Conservation (phyloP, 208 protist genomes). For the Leishmania martiniquensis region DNA sequence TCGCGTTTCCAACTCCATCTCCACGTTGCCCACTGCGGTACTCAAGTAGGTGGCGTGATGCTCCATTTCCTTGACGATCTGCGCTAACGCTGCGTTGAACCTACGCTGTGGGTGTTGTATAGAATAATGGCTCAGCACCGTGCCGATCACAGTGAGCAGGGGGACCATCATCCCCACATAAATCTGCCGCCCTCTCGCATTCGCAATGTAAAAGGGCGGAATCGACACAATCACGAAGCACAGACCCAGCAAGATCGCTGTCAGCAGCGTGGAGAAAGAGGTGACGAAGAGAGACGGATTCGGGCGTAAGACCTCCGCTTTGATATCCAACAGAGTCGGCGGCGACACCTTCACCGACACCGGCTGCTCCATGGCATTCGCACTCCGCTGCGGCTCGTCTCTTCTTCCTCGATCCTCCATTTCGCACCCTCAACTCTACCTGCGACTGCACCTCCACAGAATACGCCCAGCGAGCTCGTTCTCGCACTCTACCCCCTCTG, state of each 20-base stretch:
- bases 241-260: conserved; percentile 29
- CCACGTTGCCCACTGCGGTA: conserved; percentile 26
- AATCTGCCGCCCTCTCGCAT: conserved; percentile 17
- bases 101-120: conserved; percentile 37
- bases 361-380: neutral
- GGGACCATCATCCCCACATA: conserved; percentile 62
- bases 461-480: neutral
- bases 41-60: conserved; percentile 31
- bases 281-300: conserved; percentile 21
- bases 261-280: conserved; percentile 27
- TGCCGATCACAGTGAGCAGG: conserved; percentile 42
- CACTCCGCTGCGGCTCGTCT: neutral
- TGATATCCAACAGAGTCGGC: conserved; percentile 12
- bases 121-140: conserved; percentile 48
- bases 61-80: conserved; percentile 33
- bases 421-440: no score
- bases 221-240: conserved; percentile 49
- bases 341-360: conserved; percentile 13
- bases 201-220: conserved; percentile 47
- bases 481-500: neutral
- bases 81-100: conserved; percentile 35
- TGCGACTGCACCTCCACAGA: neutral
- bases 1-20: conserved; percentile 27
- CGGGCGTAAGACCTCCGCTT: neutral
- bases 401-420: neutral